phyloP scores from a whole-genome alignment of 75 land plant species.

The Isoetes taiwanensis region DNA sequence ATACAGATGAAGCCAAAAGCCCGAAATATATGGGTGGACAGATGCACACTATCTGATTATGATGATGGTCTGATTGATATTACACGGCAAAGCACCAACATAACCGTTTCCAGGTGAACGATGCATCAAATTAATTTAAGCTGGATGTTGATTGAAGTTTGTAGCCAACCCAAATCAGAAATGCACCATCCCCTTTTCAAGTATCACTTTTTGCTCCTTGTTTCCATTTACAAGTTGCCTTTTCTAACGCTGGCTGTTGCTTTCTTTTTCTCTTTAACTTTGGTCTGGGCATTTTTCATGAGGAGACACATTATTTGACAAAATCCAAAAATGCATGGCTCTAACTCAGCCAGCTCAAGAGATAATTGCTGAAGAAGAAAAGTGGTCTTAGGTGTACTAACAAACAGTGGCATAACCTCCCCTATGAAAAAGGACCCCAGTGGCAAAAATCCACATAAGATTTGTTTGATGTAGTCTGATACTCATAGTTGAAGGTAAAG shows the following conservation, averaged over 20 bases:
- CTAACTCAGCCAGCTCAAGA: too few relatives aligned
- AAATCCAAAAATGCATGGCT: too few relatives aligned
- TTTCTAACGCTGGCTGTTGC: too few relatives aligned
- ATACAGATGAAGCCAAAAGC: constrained; percentile 11
- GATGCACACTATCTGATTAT: constrained; percentile 35
- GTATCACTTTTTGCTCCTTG: not conserved
- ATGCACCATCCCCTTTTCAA: not conserved
- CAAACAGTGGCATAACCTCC: too few relatives aligned
- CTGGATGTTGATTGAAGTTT: not conserved
- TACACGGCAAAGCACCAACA: constrained; percentile 75
- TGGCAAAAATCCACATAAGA: not conserved
- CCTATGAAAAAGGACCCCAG: too few relatives aligned
- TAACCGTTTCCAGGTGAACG: constrained; percentile 73
- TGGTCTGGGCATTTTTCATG: too few relatives aligned
- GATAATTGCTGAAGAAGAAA: too few relatives aligned
- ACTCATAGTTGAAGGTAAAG: too few relatives aligned
- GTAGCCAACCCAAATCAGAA: not conserved
- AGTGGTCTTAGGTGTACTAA: too few relatives aligned
- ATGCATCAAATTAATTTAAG: not conserved
- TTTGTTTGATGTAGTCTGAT: too few relatives aligned
- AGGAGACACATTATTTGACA: too few relatives aligned
- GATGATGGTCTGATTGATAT: constrained; percentile 98
- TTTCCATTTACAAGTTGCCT: not conserved
- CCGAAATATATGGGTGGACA: constrained; percentile 13
- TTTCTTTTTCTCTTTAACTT: too few relatives aligned